A percentile compares a stretch with the other conserved stretches of the same genome.
phyloP scores from a whole-genome alignment of 2,329 filamentous ascomycete species.

The Bipolaris gigantea region DNA sequence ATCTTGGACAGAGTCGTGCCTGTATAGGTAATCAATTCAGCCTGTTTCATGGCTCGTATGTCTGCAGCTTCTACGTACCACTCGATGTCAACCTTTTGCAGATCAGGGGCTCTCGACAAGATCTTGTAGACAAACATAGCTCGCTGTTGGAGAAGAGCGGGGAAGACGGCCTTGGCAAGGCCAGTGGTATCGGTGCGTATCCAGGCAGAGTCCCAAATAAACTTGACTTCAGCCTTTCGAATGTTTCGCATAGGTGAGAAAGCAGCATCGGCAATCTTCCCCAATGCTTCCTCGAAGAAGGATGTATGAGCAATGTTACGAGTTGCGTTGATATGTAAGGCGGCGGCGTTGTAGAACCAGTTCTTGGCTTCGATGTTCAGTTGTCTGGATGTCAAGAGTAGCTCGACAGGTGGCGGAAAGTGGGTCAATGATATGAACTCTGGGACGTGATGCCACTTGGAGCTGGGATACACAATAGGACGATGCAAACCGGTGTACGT shows the following conservation, averaged over 20 bases:
- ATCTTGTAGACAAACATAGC: constrained; percentile 28
- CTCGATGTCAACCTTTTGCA: constrained; percentile 31
- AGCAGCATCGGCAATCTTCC: constrained; percentile 31
- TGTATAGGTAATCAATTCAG: not conserved
- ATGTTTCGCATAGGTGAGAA: constrained; percentile 43
- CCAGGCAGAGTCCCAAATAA: constrained; percentile 43
- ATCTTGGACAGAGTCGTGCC: constrained; percentile 37
- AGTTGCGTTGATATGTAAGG: constrained; percentile 37
- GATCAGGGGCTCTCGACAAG: constrained; percentile 28
- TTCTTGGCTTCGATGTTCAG: constrained; percentile 34
- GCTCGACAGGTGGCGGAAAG: constrained; percentile 34
- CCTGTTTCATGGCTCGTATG: not conserved
- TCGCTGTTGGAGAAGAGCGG: constrained; percentile 32
- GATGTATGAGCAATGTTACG: constrained; percentile 38
- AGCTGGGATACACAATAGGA: constrained; percentile 17
- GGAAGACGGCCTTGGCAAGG: constrained; percentile 29
- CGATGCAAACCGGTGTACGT: constrained; percentile 6
- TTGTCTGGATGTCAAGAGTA: constrained; percentile 35
- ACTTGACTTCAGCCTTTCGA: constrained; percentile 34
- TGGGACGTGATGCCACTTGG: constrained; percentile 41
- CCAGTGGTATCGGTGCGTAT: constrained; percentile 25
- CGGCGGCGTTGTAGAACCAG: constrained; percentile 40
- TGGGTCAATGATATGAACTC: constrained; percentile 38
- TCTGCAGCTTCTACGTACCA: constrained; percentile 16
- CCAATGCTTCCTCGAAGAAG: constrained; percentile 38